Base-by-base conservation (phyloP, 1,284 basidiomycete species). In the Papiliotrema laurentii region DNA sequence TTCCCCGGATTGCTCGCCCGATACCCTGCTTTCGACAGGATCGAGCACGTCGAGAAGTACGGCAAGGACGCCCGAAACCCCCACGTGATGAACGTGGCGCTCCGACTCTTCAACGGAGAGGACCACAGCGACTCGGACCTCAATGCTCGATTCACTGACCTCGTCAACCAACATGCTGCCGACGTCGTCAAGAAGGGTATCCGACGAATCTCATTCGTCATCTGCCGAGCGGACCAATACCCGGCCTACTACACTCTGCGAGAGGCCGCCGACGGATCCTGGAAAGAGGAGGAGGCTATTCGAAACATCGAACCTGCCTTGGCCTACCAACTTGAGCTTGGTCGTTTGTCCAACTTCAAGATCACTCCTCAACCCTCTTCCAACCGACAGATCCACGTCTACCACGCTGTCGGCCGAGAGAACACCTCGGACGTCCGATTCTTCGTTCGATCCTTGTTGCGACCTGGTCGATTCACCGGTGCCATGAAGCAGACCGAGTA, bases 251-350 rank as follows among this genome's bases (percentile, higher is more conserved):
- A 86, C 77, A 98, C 96, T 40, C 77, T 97, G 39, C 87, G 96
- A 54, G 66, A 68, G 33, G 79, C 81, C 63, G 78, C 69, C 47
- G 74, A 83, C 42, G 85, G 83, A 24, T 71, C 72, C 16, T 99
- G 96, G 96, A 81, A 79, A 54, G 96, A 98, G 80, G 91, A 97
- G 73, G 84, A 90, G 69, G 86, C 92, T 11, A 96, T 99, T 70
- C 87, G 94, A 73, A 97, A 98, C 78, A 92, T 97, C 57, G 96
- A 99, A 72, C 96, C 96, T 25, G 96, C 96, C 33, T 80, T 98
- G 43, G 96, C 96, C 31, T 98, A 92, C 83, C 96, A 98, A 77
- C 82, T 99, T 45, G 96, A 99, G 75, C 85, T 99, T 50, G 87
- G 86, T 73, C 88, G 96, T 45, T 80, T 99, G 56, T 94, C 92